Base-by-base conservation (phyloP, 768 basidiomycete genomes). In the Collybia sordida region DNA sequence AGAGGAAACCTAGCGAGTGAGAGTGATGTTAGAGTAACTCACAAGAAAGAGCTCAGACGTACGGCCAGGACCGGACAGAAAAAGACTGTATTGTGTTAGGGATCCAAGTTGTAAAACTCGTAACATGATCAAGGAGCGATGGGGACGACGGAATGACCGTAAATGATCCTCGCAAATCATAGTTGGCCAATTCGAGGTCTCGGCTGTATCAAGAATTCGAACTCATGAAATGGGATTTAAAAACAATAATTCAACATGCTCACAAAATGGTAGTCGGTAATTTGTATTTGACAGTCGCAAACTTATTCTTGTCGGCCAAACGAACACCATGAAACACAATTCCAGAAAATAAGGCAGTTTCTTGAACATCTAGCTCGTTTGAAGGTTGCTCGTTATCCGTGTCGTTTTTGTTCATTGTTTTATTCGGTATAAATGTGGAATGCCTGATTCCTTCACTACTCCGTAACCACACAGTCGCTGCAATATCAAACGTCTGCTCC, bases 111-210 rank as follows among this genome's bases (percentile, higher is more conserved):
- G 69, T 66, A 35, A 60, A 72, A 34, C 63, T 65, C 12, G 50
- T 58, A 2, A 65, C 58, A 21, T 59, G 47, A 43, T 64, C 62
- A 0, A 70, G 51, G 2, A 59, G 58, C 7, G 69, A 71, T 1
- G 69, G 60, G 1, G 64, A 54, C 2, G 61, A 62, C 3, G 69
- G 71, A 42, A 69, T 48, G n/a, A 72, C 62, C 12, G 68, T 61
- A 21, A 72, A 66, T 6, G 70, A 67, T 3, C 64, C 72, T 17
- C 70, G 64, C 25, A 74, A 58, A 54, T 74, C 70, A 23, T 66
- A 63, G 41, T 59, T 60, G 3, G 56, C 51, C 31, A 72, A 53
- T 3, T 60, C 45, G 1, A 36, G n/a, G 7, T 56, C 56, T 45
- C 58, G 63, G 44, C 66, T 69, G 36, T 15, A 31, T 8, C 39